A percentile compares a stretch with the other conserved stretches of the same genome.
Evolutionary conservation across 176 grass and related monocot species (phyloP).

Genomic region (Lolium rigidum): DNA sequence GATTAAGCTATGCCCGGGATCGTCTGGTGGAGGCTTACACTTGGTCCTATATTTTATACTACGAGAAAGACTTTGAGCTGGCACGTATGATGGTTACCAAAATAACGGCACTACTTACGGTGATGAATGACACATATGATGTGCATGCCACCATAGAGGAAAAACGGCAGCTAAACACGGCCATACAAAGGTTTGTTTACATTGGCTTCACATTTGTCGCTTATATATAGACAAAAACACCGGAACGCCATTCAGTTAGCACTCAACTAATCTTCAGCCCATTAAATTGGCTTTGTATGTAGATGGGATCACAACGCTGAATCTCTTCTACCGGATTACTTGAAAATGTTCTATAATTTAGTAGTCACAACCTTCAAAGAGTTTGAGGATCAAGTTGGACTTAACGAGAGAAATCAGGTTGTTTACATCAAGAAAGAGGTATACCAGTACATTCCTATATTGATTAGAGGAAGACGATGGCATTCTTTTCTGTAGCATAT

Average conservation of each 20-base stretch:
- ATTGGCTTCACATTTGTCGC: too few species aligned
- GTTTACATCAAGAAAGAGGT: too few species aligned
- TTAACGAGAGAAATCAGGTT: too few species aligned
- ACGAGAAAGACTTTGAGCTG: neutral
- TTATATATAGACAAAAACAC: too few species aligned
- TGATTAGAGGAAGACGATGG: too few species aligned
- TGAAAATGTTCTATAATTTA: neutral
- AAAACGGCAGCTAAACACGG: neutral
- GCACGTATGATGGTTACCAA: conserved; percentile 21
- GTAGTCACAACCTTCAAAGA: neutral
- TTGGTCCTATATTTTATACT: neutral
- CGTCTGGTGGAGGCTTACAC: conserved; percentile 29
- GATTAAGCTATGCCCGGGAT: conserved; percentile 24
- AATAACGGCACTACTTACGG: neutral
- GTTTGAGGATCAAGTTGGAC: neutral
- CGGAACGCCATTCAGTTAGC: too few species aligned
- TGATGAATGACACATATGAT: conserved; percentile 46
- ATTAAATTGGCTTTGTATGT: neutral
- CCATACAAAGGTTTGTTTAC: conserved; percentile 49
- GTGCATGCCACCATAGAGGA: conserved; percentile 34
- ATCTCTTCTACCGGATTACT: neutral
- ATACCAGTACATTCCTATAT: too few species aligned
- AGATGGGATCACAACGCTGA: neutral
- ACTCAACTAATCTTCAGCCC: neutral
- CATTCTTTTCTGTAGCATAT: too few species aligned